Evolutionary conservation across 164 flowering plant genomes (phyloP).

Genomic region (Vitis vinifera): ASM3070453v1 NC_081808.1:21544001-21544500

Average conservation of each 20-base stretch:
- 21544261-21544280: conserved; percentile 91
- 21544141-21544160: conserved; percentile 51
- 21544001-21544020: conserved; percentile 62
- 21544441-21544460: no score
- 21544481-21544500: no score
- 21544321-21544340: conserved; percentile 6
- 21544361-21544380: conserved; percentile 9
- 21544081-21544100: conserved; percentile 71
- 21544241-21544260: conserved; percentile 73
- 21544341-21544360: conserved; percentile 11
- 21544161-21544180: conserved; percentile 75
- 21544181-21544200: conserved; percentile 78
- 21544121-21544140: conserved; percentile 50
- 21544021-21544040: conserved; percentile 84
- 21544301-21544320: conserved; percentile 10
- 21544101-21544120: conserved; percentile 59
- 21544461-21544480: no score
- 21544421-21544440: conserved; percentile 6
- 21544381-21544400: conserved; percentile 1
- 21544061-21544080: conserved; percentile 35
- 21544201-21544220: conserved; percentile 62
- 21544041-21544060: conserved; percentile 81
- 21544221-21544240: conserved; percentile 58
- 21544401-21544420: conserved; percentile 6
- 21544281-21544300: conserved; percentile 17